These are phyloP conservation scores for Globisporangium orthogonon DNA, from an alignment of 352 stramenopile species.

Conservation along the genomic window DNA sequence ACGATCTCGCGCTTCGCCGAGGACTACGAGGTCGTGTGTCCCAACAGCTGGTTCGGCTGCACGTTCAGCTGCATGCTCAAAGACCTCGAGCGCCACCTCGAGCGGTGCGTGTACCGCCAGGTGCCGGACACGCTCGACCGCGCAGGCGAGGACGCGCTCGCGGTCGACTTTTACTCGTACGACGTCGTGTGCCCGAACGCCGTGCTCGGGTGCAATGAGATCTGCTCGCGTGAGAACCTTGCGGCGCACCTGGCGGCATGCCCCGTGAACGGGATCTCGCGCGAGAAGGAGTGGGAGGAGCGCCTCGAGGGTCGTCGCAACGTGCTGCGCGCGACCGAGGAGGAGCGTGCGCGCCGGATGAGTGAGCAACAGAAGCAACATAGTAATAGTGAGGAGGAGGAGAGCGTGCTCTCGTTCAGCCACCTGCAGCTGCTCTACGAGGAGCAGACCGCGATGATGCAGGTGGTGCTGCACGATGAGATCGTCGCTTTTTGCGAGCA, in stretches of 20 bases:
- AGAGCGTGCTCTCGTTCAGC: constrained; percentile 37
- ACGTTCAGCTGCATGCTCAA: constrained; percentile 81
- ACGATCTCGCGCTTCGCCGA: constrained; percentile 74
- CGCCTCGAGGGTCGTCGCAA: constrained; percentile 52
- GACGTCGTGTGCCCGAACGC: constrained; percentile 83
- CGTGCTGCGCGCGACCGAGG: constrained; percentile 69
- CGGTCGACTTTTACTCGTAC: constrained; percentile 73
- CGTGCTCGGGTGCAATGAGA: constrained; percentile 70
- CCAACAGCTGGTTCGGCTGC: constrained; percentile 85
- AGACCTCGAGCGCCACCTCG: constrained; percentile 63
- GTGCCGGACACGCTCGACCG: constrained; percentile 70
- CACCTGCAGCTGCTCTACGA: constrained; percentile 77
- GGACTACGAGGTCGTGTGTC: constrained; percentile 84
- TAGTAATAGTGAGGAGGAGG: constrained; percentile 18
- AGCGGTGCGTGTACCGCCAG: constrained; percentile 64
- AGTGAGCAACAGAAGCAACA: constrained; percentile 29
- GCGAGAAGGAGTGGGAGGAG: constrained; percentile 76
- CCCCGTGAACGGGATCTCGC: constrained; percentile 59
- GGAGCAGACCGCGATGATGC: constrained; percentile 72
- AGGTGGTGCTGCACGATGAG: constrained; percentile 74
- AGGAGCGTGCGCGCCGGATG: constrained; percentile 65
- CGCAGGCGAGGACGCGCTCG: constrained; percentile 38
- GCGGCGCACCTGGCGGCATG: constrained; percentile 58
- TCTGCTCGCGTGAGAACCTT: constrained; percentile 67
- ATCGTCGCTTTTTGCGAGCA: constrained; percentile 57